Evolutionary conservation across 495 filamentous ascomycete genomes (phyloP).

Genomic region (Aspergillus indologenus): DNA sequence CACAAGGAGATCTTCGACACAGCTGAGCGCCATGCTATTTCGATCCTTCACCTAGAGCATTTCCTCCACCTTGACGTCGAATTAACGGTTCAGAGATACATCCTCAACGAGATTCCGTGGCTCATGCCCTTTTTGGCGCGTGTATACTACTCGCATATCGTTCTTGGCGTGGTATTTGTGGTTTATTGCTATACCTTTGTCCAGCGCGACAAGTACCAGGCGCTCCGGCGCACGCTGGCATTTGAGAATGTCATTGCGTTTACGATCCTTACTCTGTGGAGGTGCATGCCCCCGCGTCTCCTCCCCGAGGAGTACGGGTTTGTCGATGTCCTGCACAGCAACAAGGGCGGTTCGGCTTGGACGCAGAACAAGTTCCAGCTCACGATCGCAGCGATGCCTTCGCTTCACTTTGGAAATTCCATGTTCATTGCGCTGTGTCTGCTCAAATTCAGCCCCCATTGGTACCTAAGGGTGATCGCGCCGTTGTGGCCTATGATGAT

Average conservation of each 20-base stretch:
- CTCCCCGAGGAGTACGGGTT: constrained; percentile 60
- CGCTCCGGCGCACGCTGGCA: constrained; percentile 55
- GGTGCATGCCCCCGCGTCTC: constrained; percentile 60
- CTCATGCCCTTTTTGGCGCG: constrained; percentile 55
- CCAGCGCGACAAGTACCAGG: constrained; percentile 48
- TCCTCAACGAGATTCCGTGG: constrained; percentile 49
- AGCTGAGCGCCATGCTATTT: constrained; percentile 49
- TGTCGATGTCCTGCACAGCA: constrained; percentile 57
- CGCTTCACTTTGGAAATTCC: constrained; percentile 57
- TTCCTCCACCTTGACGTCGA: constrained; percentile 50
- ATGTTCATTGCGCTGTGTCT: constrained; percentile 58
- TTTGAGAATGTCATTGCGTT: constrained; percentile 61
- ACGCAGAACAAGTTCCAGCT: constrained; percentile 57
- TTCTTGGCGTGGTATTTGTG: constrained; percentile 44
- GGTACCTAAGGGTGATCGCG: constrained; percentile 40
- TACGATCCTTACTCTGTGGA: constrained; percentile 55
- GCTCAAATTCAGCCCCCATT: constrained; percentile 42
- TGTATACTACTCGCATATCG: constrained; percentile 46
- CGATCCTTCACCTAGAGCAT: constrained; percentile 50
- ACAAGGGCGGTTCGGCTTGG: constrained; percentile 55
- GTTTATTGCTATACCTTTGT: constrained; percentile 61
- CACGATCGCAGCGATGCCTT: constrained; percentile 55
- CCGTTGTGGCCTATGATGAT: constrained; percentile 57
- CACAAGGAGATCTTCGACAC: constrained; percentile 39
- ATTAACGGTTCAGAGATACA: constrained; percentile 42